A percentile compares a stretch with the other conserved stretches of the same genome.
These are phyloP conservation scores for Conticribra guillardii DNA, from an alignment of 108 stramenopile genomes.

Conservation along the genomic window DNA sequence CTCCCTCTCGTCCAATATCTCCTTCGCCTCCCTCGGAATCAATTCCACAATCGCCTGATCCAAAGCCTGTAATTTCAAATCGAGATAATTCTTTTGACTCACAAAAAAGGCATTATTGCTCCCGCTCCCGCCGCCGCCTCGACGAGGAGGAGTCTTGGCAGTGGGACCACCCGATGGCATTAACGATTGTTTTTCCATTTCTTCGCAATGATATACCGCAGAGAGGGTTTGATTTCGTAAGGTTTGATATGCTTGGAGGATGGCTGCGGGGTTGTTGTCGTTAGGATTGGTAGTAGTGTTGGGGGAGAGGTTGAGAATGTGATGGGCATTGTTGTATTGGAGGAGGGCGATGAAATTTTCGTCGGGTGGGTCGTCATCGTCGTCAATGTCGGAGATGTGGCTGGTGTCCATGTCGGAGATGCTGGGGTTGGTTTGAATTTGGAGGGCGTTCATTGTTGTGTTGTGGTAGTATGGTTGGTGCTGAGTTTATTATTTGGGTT, in stretches of 20 bases:
- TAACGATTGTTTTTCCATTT: conserved; percentile 11
- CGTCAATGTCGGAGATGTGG: not conserved
- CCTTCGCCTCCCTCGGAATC: conserved; percentile 4
- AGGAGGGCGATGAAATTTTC: conserved; percentile 39
- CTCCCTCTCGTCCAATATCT: not conserved
- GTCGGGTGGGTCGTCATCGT: conserved; percentile 7
- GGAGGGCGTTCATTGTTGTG: too few relatives aligned
- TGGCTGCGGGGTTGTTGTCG: conserved; percentile 9
- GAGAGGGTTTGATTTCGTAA: conserved; percentile 17
- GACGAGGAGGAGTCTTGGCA: not conserved
- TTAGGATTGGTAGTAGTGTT: not conserved
- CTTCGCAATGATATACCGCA: conserved; percentile 26
- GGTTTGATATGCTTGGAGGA: conserved; percentile 20
- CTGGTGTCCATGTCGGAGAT: too few relatives aligned
- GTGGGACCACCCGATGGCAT: not conserved
- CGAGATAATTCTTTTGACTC: conserved; percentile 43
- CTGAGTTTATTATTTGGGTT: too few relatives aligned
- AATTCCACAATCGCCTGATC: conserved; percentile 43
- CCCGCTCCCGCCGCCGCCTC: not conserved
- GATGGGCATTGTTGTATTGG: conserved; percentile 33
- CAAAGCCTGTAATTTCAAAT: conserved; percentile 46
- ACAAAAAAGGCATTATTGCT: conserved; percentile 24
- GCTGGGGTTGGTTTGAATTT: too few relatives aligned
- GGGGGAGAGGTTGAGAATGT: conserved; percentile 27
- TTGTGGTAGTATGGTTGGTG: too few relatives aligned